Conservation (phyloP, 371 early-diverging fungal genomes). For the Smittium culicis region DNA sequence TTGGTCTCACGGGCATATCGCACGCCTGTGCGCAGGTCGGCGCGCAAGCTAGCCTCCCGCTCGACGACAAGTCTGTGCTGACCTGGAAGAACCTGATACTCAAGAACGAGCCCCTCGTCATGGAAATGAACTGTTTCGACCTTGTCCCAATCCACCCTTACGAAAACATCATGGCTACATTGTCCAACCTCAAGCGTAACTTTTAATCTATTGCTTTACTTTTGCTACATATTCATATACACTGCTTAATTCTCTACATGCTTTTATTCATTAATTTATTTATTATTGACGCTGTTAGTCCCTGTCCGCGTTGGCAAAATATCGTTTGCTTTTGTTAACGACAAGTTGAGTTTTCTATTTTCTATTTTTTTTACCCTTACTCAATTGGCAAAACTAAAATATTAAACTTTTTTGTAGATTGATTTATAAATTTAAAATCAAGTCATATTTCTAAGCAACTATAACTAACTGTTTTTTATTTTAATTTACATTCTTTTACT, state of each 20-base stretch:
- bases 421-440: background rate
- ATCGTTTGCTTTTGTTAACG: constrained; percentile 28
- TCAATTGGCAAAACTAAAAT: too few relatives aligned
- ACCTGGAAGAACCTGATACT: constrained; percentile 54
- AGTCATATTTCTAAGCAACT: background rate
- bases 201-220: background rate
- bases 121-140: constrained; percentile 67
- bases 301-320: constrained; percentile 26
- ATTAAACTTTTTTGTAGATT: constrained; percentile 17
- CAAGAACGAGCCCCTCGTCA: constrained; percentile 47
- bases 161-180: background rate
- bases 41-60: constrained; percentile 12
- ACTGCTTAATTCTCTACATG: background rate
- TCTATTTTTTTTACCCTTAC: too few relatives aligned
- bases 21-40: constrained; percentile 22
- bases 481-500: background rate
- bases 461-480: background rate
- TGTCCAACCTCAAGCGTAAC: background rate
- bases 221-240: background rate
- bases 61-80: constrained; percentile 31
- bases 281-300: constrained; percentile 7
- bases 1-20: constrained; percentile 35
- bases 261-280: background rate
- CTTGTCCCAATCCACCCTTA: constrained; percentile 60
- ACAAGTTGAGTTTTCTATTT: constrained; percentile 19